A percentile compares a stretch with the other conserved stretches of the same genome.
These are phyloP conservation scores for Paspalum vaginatum DNA, from an alignment of 176 grass and related monocot genomes.

Conservation along the genomic window DNA sequence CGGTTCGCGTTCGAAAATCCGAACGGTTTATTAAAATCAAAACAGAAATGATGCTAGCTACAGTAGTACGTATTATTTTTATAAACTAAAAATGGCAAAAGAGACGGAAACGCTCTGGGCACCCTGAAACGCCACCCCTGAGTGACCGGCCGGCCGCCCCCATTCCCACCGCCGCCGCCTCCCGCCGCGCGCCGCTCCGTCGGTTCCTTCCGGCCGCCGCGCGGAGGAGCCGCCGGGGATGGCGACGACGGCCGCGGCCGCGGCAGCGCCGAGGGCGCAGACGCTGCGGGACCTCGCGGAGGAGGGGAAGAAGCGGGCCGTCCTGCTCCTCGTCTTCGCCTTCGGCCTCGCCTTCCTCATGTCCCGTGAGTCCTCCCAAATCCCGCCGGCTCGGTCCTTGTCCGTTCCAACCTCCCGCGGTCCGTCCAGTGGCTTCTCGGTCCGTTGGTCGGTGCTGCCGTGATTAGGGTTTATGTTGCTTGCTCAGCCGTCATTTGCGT, in stretches of 20 bases:
- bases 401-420: background rate
- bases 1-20: too few relatives aligned
- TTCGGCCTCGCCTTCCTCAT: conserved; percentile 61
- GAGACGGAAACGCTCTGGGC: background rate
- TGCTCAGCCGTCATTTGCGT: background rate
- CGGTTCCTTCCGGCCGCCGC: background rate
- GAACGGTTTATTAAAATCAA: too few relatives aligned
- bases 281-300: conserved; percentile 57
- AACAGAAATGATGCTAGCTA: too few relatives aligned
- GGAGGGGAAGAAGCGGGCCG: conserved; percentile 64
- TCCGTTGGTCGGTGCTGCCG: background rate
- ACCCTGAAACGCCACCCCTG: background rate
- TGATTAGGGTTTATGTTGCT: conserved; percentile 42
- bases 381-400: background rate
- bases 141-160: conserved; percentile 24
- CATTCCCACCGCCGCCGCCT: conserved; percentile 8
- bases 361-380: conserved; percentile 49
- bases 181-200: conserved; percentile 10
- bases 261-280: conserved; percentile 17
- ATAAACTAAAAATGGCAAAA: background rate
- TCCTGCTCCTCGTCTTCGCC: conserved; percentile 59
- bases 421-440: background rate
- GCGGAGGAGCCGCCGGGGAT: conserved; percentile 31
- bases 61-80: too few relatives aligned
- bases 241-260: conserved; percentile 1